phyloP scores from a whole-genome alignment of 1,139 yeast genomes.

The Protomyces macrosporus region DNA sequence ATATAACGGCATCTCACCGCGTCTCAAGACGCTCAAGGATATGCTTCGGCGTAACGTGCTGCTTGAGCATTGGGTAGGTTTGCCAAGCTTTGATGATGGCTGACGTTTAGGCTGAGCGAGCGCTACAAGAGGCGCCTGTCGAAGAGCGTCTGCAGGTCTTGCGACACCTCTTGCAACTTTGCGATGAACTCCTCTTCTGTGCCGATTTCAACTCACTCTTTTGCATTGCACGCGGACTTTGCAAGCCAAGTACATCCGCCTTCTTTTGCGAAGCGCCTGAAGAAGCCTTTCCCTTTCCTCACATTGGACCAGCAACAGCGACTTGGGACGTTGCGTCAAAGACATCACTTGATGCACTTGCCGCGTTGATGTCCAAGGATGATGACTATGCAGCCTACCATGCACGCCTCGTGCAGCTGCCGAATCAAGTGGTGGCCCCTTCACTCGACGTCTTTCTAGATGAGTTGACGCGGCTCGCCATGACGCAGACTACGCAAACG shows the following conservation, averaged over 20 bases:
- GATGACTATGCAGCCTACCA: background rate
- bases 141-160: background rate
- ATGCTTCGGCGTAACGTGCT: background rate
- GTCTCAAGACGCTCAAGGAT: background rate
- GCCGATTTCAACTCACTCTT: background rate
- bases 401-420: background rate
- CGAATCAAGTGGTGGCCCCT: background rate
- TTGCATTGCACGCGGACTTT: background rate
- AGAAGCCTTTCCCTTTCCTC: background rate
- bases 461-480: background rate
- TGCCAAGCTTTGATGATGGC: background rate
- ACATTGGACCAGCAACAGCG: background rate
- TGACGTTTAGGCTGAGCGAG: background rate
- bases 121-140: background rate
- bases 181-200: background rate
- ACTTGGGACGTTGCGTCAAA: background rate
- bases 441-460: background rate
- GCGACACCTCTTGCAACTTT: background rate
- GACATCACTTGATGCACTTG: background rate
- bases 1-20: background rate
- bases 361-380: background rate
- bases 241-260: background rate
- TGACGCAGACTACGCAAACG: background rate
- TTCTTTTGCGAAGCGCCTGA: background rate
- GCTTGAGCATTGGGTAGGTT: background rate